Percentiles rank a stretch among this genome's conserved stretches.
These are phyloP conservation scores for Lophium mytilinum DNA, from an alignment of 495 filamentous ascomycete genomes.

Conservation along the genomic window DNA sequence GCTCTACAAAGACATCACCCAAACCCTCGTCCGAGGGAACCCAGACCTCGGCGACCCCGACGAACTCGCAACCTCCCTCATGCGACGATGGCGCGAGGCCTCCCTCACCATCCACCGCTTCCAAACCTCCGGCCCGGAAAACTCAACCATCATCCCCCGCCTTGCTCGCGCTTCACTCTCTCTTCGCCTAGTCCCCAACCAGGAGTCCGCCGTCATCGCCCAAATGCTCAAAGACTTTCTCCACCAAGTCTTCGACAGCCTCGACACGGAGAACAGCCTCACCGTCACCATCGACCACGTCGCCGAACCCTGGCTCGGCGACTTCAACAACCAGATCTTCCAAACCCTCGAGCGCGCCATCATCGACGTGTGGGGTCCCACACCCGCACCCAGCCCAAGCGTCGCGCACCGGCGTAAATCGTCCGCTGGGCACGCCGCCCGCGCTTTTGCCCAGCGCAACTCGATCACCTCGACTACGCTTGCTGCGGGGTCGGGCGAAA, in stretches of 20 bases:
- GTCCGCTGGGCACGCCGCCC: slow-evolving; percentile 22
- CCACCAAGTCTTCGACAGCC: slow-evolving; percentile 56
- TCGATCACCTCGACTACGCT: slow-evolving; percentile 50
- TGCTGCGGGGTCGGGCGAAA: slow-evolving; percentile 35
- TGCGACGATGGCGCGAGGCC: slow-evolving; percentile 93
- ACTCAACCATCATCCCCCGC: slow-evolving; percentile 80
- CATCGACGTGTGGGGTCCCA: slow-evolving; percentile 66
- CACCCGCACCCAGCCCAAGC: slow-evolving; percentile 17
- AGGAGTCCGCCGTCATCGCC: slow-evolving; percentile 69
- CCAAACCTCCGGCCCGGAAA: slow-evolving; percentile 72
- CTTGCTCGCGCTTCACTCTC: slow-evolving; percentile 79
- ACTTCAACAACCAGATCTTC: slow-evolving; percentile 85
- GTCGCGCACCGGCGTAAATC: slow-evolving; percentile 6
- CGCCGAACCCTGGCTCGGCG: slow-evolving; percentile 93
- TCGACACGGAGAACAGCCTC: slow-evolving; percentile 73
- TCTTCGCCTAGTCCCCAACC: slow-evolving; percentile 86
- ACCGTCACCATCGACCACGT: slow-evolving; percentile 80
- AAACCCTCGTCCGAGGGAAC: slow-evolving; percentile 61
- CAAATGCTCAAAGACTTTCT: slow-evolving; percentile 57
- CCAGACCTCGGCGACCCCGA: slow-evolving; percentile 59
- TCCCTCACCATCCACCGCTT: slow-evolving; percentile 89
- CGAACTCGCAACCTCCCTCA: slow-evolving; percentile 65
- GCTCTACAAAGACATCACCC: slow-evolving; percentile 76
- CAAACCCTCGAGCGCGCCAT: slow-evolving; percentile 80
- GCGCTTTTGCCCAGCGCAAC: slow-evolving; percentile 26